phyloP scores from a whole-genome alignment of 2,329 filamentous ascomycete genomes.

The Cyphellophora europaea region DNA sequence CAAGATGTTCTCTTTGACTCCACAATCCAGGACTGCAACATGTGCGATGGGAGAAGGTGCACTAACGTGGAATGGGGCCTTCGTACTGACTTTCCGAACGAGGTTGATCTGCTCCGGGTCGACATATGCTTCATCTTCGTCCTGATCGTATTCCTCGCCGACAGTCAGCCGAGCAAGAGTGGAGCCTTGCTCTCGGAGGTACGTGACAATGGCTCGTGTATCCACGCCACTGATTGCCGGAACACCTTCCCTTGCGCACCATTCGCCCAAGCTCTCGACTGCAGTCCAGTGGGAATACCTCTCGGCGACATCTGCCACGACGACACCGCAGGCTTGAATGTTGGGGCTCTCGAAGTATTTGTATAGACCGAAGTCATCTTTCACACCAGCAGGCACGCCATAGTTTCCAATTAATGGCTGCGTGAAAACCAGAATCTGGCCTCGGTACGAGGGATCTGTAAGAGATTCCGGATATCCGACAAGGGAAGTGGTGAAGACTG shows the following conservation, averaged over 20 bases:
- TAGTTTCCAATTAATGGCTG: slow-evolving; percentile 98
- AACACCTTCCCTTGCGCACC: slow-evolving; percentile 93
- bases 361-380: slow-evolving; percentile 81
- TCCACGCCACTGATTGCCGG: slow-evolving; percentile 95
- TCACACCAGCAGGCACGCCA: slow-evolving; percentile 77
- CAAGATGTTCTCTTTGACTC: slow-evolving; percentile 99
- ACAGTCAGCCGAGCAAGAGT: slow-evolving; percentile 90
- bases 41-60: slow-evolving; percentile 76
- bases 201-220: slow-evolving; percentile 91
- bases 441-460: slow-evolving; percentile 60
- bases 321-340: slow-evolving; percentile 90
- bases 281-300: slow-evolving; percentile 99
- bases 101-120: slow-evolving; percentile 96
- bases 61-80: slow-evolving; percentile 91
- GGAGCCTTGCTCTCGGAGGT: slow-evolving; percentile 91
- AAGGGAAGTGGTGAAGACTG: slow-evolving; percentile 95
- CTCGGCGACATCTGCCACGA: slow-evolving; percentile 87
- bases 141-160: slow-evolving; percentile 95
- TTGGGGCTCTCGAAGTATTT: slow-evolving; percentile 98
- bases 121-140: slow-evolving; percentile 92
- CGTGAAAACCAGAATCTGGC: slow-evolving; percentile 94
- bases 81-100: slow-evolving; percentile 92
- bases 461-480: slow-evolving; percentile 93
- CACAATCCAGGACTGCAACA: slow-evolving; percentile 91
- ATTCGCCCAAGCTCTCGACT: slow-evolving; percentile 83